Base-by-base conservation (phyloP, 306 rosid genomes). In the Lathyrus sativus region DNA sequence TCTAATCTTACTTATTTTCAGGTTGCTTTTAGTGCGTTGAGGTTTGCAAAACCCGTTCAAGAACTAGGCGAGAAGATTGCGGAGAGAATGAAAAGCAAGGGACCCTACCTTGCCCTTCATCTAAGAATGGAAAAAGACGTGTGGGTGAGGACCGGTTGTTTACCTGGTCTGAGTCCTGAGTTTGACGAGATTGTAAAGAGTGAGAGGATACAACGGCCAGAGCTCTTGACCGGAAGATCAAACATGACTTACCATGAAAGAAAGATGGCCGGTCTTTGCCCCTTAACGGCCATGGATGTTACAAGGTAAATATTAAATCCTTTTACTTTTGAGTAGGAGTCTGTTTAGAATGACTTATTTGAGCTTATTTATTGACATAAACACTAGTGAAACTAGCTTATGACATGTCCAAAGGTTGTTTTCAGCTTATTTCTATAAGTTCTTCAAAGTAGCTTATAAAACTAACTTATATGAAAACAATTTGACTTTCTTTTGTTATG, bases 71-170 rank as follows among this genome's bases (percentile, higher is more conserved):
- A 84, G 82, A 84, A 81, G 78, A 79, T 93, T 67, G 89, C 95
- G 0, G 91, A 85, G 77, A 85, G 95, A 74, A 93, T 93, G 91
- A 71, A 79, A 54, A 88, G 79, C 76, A 85, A 85, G 73, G 98
- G 98, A 22, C 97, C 97, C 0, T 93, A 90, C 82, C 83, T 93
- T 62, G 96, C 96, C 13, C 86, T 93, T 65, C 98, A 93, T 80
- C 75, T 93, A 17, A 69, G 98, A 71, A 93, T 93, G 97, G 98
- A 93, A 79, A 93, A 86, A 81, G 98, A 93, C 22, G 98, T 93
- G 2, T 93, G 98, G 98, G 96, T 93, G 54, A 93, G 98, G 80
- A 93, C 98, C 3, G 98, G 98, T 58, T 93, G 97, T 78, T 79
- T 93, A 70, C 98, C 98, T 11, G 97, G 97, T 70, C 63, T 93